Evolutionary conservation across 108 stramenopile genomes (phyloP).

Genomic region (Asterionellopsis glacialis): DNA sequence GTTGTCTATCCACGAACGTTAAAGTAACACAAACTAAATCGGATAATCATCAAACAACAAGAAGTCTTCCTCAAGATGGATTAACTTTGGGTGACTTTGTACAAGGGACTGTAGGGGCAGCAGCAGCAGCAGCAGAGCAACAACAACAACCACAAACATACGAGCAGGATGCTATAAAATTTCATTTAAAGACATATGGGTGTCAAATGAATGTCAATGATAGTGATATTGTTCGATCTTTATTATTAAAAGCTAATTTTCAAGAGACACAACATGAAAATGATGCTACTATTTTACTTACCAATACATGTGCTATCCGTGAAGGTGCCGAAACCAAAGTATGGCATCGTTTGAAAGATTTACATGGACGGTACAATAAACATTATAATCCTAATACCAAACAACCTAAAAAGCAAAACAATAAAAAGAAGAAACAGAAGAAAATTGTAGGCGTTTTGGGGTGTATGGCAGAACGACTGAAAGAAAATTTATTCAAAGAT

Average conservation of each 20-base stretch:
- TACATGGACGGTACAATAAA: constrained; percentile 34
- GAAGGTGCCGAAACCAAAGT: constrained; percentile 98
- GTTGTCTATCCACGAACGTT: too few relatives aligned
- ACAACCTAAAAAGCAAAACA: constrained; percentile 8
- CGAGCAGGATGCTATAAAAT: too few relatives aligned
- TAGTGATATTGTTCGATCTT: constrained; percentile 88
- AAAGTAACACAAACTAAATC: too few relatives aligned
- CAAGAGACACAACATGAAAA: constrained; percentile 22
- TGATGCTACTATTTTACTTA: constrained; percentile 78
- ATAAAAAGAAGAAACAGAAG: constrained; percentile 17
- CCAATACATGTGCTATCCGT: constrained; percentile 99
- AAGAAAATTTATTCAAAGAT: constrained; percentile 85
- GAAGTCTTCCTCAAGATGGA: constrained; percentile 26
- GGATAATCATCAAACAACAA: neutral
- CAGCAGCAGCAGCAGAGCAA: neutral
- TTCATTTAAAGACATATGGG: constrained; percentile 97
- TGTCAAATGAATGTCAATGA: constrained; percentile 99
- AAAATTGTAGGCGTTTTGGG: constrained; percentile 94
- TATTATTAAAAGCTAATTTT: constrained; percentile 51
- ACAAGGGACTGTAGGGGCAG: neutral
- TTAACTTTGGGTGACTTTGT: constrained; percentile 32
- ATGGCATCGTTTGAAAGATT: constrained; percentile 77
- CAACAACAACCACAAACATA: neutral
- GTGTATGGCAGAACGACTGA: constrained; percentile 99
- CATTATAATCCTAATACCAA: too few relatives aligned